Evolutionary conservation across 208 protist genomes (phyloP).

Genomic region (Hexamita inflata): DNA sequence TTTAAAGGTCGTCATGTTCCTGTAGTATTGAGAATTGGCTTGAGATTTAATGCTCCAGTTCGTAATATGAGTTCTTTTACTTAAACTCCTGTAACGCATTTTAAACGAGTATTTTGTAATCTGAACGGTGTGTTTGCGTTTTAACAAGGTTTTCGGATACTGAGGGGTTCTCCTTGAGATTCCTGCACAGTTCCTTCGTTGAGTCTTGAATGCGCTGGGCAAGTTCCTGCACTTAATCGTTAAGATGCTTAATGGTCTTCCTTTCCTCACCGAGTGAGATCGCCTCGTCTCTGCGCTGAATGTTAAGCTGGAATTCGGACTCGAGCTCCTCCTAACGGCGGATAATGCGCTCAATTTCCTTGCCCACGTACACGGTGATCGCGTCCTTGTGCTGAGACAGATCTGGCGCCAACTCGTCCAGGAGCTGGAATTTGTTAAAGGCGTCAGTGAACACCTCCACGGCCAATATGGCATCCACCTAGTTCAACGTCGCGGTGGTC

Average conservation of each 20-base stretch:
- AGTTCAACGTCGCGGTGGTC: background rate
- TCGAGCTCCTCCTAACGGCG: constrained; percentile 38
- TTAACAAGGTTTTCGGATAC: constrained; percentile 45
- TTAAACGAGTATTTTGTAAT: constrained; percentile 27
- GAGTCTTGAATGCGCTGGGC: constrained; percentile 37
- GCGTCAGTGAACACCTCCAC: constrained; percentile 39
- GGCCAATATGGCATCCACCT: background rate
- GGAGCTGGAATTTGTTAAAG: constrained; percentile 41
- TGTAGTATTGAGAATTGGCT: background rate
- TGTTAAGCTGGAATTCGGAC: constrained; percentile 29
- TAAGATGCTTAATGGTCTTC: constrained; percentile 31
- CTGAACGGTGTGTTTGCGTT: constrained; percentile 40
- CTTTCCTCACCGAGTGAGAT: constrained; percentile 26
- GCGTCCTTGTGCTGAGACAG: constrained; percentile 45
- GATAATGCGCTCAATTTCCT: constrained; percentile 45
- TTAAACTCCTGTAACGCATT: constrained; percentile 32
- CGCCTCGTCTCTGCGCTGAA: constrained; percentile 36
- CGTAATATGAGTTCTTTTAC: constrained; percentile 23
- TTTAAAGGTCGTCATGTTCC: background rate
- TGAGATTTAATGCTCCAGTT: constrained; percentile 25
- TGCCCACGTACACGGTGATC: constrained; percentile 42
- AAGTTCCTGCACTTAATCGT: constrained; percentile 35
- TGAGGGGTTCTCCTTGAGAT: constrained; percentile 44
- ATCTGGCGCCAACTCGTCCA: constrained; percentile 43
- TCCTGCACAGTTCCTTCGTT: constrained; percentile 42